Evolutionary conservation across 805 yeast genomes (phyloP), one percentile per base, ranked within the genome.

Genomic region (Yarrowia sp.): DNA sequence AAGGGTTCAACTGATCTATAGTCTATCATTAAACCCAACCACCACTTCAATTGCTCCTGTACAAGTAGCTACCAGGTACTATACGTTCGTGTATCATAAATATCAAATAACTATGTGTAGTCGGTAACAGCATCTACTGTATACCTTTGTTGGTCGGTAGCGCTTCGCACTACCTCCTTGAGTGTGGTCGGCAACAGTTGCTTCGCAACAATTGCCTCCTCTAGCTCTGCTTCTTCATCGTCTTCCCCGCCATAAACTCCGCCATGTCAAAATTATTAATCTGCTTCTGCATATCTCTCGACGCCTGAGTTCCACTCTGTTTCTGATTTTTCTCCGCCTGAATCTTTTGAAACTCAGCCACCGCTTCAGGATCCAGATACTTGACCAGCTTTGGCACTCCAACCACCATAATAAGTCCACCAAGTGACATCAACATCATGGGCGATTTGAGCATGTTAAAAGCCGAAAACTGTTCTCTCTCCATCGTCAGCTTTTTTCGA

Each of bases 351-450:
- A 70, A 60, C 71, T 70, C 77, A 67, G 71, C 71, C 41, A 77
- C 64, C 10, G 72, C 67, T 62, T 72, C 80, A 6, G 76, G 78
- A 58, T 77, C 79, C 43, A 76, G 64, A 57, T 66, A 68, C 36
- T 66, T 71, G 47, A 71, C 66, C 64, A 75, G 33, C 35, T 69
- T 68, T 2, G 80, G 80, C 51, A 77, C 50, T 13, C 69, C 71
- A 14, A 74, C 67, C 17, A 76, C 77, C 67, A 75, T 66, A 10
- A 69, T 72, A 57, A 77, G 66, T 9, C 77, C 70, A 0, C 65
- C 73, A 32, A 77, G 53, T 11, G 75, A 68, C 68, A 77, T 65
- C 41, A 74, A 66, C 67, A 77, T 75, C 72, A 75, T 75, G 10
- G 79, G 79, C 65, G 71, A 72, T 67, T 70, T 71, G 68, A 77